These are phyloP conservation scores for Gynandropsis gynandra DNA, from an alignment of 345 rosid genomes.

Conservation along the genomic window DNA sequence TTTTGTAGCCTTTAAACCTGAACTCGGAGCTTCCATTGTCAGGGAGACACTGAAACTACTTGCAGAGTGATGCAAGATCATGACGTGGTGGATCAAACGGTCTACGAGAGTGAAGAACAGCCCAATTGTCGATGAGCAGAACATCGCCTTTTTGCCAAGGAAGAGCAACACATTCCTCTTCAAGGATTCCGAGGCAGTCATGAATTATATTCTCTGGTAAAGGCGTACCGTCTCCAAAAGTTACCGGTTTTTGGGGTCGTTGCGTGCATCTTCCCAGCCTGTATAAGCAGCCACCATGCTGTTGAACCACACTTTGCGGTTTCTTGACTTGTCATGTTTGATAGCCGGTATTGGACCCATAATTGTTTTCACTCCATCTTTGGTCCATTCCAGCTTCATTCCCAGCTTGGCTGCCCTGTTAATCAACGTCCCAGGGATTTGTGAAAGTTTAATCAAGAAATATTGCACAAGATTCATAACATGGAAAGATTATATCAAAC, in stretches of 20 bases:
- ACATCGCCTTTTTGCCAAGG: slow-evolving; percentile 93
- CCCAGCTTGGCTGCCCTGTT: slow-evolving; percentile 73
- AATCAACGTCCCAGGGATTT: neutral
- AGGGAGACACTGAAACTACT: slow-evolving; percentile 23
- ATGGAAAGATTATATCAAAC: neutral
- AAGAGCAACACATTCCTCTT: slow-evolving; percentile 66
- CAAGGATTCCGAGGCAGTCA: slow-evolving; percentile 58
- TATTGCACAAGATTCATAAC: neutral
- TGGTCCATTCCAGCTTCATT: slow-evolving; percentile 76
- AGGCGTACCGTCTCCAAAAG: slow-evolving; percentile 62
- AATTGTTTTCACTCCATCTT: slow-evolving; percentile 57
- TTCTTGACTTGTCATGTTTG: slow-evolving; percentile 50
- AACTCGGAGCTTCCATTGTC: neutral
- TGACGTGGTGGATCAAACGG: slow-evolving; percentile 73
- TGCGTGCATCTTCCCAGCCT: slow-evolving; percentile 73
- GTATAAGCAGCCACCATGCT: slow-evolving; percentile 90
- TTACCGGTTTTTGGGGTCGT: slow-evolving; percentile 68
- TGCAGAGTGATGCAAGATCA: slow-evolving; percentile 79
- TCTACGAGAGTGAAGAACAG: slow-evolving; percentile 72
- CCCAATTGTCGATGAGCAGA: slow-evolving; percentile 73
- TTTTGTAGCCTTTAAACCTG: neutral
- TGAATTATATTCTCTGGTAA: slow-evolving; percentile 53
- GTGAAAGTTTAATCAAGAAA: neutral
- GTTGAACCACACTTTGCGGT: slow-evolving; percentile 81
- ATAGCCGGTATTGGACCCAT: slow-evolving; percentile 91